Evolutionary conservation across 2,329 filamentous ascomycete species (phyloP).

Genomic region (Blumeria hordei): DNA sequence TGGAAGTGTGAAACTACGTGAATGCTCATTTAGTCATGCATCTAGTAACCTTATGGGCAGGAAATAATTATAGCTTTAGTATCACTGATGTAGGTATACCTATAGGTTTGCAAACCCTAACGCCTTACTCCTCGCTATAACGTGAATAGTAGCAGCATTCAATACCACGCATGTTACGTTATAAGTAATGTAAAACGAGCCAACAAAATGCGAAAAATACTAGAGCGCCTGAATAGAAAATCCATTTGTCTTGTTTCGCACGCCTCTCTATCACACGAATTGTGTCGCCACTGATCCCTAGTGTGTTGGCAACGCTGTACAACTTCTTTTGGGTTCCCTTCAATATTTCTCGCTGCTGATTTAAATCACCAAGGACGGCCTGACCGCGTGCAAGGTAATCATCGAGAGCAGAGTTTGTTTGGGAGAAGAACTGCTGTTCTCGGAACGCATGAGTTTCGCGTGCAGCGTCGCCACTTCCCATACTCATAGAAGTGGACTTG

Average conservation of each 20-base stretch:
- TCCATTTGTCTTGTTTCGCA: slow-evolving; percentile 92
- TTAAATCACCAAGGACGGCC: slow-evolving; percentile 70
- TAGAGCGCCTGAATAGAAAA: slow-evolving; percentile 70
- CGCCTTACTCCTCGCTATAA: too few species aligned
- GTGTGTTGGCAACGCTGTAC: slow-evolving; percentile 79
- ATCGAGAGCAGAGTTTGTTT: slow-evolving; percentile 65
- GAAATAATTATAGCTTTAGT: too few species aligned
- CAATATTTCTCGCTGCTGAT: slow-evolving; percentile 76
- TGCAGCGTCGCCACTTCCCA: slow-evolving; percentile 35
- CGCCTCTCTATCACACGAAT: slow-evolving; percentile 90
- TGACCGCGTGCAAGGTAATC: slow-evolving; percentile 84
- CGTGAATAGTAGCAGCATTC: too few species aligned
- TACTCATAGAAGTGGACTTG: slow-evolving; percentile 14
- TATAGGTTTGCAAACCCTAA: too few species aligned
- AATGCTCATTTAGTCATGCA: too few species aligned
- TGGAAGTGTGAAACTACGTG: too few species aligned
- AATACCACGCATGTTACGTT: slow-evolving; percentile 9
- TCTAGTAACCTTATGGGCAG: too few species aligned
- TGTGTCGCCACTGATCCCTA: slow-evolving; percentile 84
- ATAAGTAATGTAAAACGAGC: slow-evolving; percentile 49
- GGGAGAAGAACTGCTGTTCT: slow-evolving; percentile 70
- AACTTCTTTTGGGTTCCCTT: slow-evolving; percentile 82
- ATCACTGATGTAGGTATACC: too few species aligned
- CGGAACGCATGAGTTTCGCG: slow-evolving; percentile 66
- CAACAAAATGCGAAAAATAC: slow-evolving; percentile 84